Evolutionary conservation across 371 early-diverging fungal species (phyloP), one percentile per base, ranked within the genome.

Genomic region (Mortierella sp.): DNA sequence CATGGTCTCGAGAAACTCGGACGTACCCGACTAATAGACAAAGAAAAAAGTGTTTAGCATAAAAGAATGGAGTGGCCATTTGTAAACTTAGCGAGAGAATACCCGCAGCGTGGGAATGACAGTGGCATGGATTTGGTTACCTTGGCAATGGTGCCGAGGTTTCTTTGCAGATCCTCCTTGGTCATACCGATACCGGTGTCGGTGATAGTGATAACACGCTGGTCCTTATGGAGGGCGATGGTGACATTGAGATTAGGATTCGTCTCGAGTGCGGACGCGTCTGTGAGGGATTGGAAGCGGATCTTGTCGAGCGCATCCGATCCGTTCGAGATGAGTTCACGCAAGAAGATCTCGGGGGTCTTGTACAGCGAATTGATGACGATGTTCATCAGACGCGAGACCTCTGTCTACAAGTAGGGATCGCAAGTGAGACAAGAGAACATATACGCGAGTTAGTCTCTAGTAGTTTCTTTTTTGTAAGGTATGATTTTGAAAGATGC

Each of bases 131-230:
- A n/a, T n/a, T n/a, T n/a, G n/a, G n/a, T 60, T 75, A 76, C 78
- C 78, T 95, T 95, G 55, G 99, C 98, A 80, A 99, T 94, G 11
- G 95, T 95, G 32, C 99, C 99, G n/a, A 99, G 85, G 80, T 95
- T 97, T 44, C 89, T 90, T 50, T 89, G 90, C 44, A 98, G 87
- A 58, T 97, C 93, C 42, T 88, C 83, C 71, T 93, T 90, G 42
- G 95, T 97, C 99, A 99, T 99, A 52, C 99, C 99, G 57, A 99
- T 85, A 68, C 99, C 99, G 19, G 94, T 90, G 81, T 99, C 99
- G 23, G 88, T 86, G 57, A 99, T 96, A 4, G 87, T 89, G 24
- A 99, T 72, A 5, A 87, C 75, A 39, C 87, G 85, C 32, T 84
- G 64, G 19, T 86, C 90, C 60, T 84, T 85, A 81, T 95, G 87